A percentile compares a stretch with the other conserved stretches of the same genome.
These are phyloP conservation scores for Dimocarpus longan DNA, from an alignment of 345 rosid species.

Conservation along the genomic window DNA sequence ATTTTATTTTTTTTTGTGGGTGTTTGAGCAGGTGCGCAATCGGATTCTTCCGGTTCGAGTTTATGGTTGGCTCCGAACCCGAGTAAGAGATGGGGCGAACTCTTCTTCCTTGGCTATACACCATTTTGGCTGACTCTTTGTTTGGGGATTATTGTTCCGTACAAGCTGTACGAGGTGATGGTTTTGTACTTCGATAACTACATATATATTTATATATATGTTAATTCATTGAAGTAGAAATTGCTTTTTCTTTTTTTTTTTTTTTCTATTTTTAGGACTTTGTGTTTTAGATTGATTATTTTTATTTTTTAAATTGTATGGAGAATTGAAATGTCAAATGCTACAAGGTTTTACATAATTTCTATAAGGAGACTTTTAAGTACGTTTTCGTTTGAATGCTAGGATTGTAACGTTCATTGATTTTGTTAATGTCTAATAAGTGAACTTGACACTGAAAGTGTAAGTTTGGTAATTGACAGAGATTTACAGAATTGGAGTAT, in stretches of 20 bases:
- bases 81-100: slow-evolving; percentile 97
- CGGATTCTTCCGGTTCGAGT: slow-evolving; percentile 36
- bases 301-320: not conserved
- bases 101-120: slow-evolving; percentile 88
- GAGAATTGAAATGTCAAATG: not conserved
- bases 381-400: too few relatives aligned
- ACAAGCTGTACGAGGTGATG: slow-evolving; percentile 85
- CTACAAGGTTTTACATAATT: not conserved
- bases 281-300: not conserved
- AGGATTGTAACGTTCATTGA: not conserved
- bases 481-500: slow-evolving; percentile 88
- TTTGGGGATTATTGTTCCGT: slow-evolving; percentile 85
- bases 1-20: not conserved
- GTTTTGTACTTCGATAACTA: not conserved
- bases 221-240: not conserved
- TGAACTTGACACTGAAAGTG: slow-evolving; percentile 8
- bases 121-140: slow-evolving; percentile 96
- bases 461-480: slow-evolving; percentile 44
- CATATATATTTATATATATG: too few relatives aligned
- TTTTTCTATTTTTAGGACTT: not conserved
- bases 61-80: slow-evolving; percentile 81
- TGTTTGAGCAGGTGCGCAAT: slow-evolving; percentile 24
- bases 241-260: too few relatives aligned
- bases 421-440: not conserved
- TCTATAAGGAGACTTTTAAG: not conserved